These are phyloP conservation scores for Conidiobolus incongruus DNA, from an alignment of 371 early-diverging fungal genomes.

Conservation along the genomic window DNA sequence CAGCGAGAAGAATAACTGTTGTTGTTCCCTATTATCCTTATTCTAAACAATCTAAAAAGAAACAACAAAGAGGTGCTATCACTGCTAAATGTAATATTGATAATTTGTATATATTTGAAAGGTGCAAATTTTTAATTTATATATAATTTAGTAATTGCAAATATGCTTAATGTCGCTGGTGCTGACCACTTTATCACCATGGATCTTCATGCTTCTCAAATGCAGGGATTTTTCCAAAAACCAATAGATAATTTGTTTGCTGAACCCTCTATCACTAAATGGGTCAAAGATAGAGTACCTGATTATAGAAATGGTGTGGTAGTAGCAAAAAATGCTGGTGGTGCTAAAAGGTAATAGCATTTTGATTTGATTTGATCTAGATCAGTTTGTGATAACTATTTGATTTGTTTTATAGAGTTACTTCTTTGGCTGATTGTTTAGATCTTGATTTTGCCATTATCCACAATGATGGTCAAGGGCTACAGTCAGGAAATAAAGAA, in stretches of 20 bases:
- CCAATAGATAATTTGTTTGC: constrained; percentile 93
- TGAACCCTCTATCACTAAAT: constrained; percentile 76
- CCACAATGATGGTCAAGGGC: constrained; percentile 35
- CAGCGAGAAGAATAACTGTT: constrained; percentile 18
- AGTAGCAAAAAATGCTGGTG: constrained; percentile 93
- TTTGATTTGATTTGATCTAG: background rate
- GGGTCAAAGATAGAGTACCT: constrained; percentile 61
- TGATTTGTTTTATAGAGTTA: constrained; percentile 32
- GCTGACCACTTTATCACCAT: constrained; percentile 95
- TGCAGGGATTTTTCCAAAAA: constrained; percentile 88
- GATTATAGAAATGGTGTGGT: constrained; percentile 62
- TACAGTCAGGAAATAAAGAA: background rate
- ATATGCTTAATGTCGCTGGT: constrained; percentile 85
- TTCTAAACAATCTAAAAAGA: constrained; percentile 89
- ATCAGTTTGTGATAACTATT: background rate
- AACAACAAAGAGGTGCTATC: constrained; percentile 82
- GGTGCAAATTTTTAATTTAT: background rate
- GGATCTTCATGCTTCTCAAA: constrained; percentile 82
- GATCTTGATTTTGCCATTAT: constrained; percentile 88
- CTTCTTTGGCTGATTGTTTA: constrained; percentile 83
- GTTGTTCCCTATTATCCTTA: constrained; percentile 93
- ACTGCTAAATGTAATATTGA: constrained; percentile 59
- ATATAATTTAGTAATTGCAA: constrained; percentile 51
- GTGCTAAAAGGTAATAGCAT: constrained; percentile 60
- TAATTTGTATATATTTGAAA: background rate